Evolutionary conservation across 441 rosid species (phyloP), one percentile per base, ranked within the genome.

Genomic region (Croton setiger): DNA sequence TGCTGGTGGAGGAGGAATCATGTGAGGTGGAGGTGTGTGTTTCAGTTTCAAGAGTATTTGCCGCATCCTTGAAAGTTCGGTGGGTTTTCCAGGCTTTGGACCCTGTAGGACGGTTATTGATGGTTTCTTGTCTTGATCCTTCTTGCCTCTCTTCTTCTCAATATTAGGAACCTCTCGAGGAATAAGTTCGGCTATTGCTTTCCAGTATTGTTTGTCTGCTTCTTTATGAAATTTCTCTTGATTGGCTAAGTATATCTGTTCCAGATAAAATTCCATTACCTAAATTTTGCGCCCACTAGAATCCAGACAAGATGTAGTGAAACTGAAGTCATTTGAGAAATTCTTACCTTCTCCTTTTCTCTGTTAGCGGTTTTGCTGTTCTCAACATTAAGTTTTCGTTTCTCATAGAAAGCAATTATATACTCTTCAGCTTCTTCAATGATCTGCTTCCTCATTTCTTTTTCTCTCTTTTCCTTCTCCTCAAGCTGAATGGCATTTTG

Each of bases 51-150:
- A 47, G 75, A 90, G 86, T 41, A 92, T 75, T 70, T 95, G 98
- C 66, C 97, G 82, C 97, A 95, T 86, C 75, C 99, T 90, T 6
- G 92, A 72, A 21, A 95, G 88, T 74, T 95, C 99, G 2, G 98
- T 87, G 8, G 91, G 97, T 79, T 92, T 95, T 71, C 98, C 98
- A 27, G 99, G 98, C 76, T 92, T 95, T 35, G 98, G 99, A 35
- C 99, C 98, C 70, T 92, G 97, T 54, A 90, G 74, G 63, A 95
- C 84, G 4, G 63, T 57, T 15, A 88, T 72, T 0, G 88, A 83
- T 54, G 96, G 88, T 70, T 84, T 89, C 89, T 87, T 89, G 64
- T 89, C 97, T 1, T 89, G 84, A 63, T 92, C 98, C 73, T 82
- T 92, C 75, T 84, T 90, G 71, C 95, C 98, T 86, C 98, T 90